Base-by-base conservation (phyloP, 768 basidiomycete species). In the Saitozyma sp. region DNA sequence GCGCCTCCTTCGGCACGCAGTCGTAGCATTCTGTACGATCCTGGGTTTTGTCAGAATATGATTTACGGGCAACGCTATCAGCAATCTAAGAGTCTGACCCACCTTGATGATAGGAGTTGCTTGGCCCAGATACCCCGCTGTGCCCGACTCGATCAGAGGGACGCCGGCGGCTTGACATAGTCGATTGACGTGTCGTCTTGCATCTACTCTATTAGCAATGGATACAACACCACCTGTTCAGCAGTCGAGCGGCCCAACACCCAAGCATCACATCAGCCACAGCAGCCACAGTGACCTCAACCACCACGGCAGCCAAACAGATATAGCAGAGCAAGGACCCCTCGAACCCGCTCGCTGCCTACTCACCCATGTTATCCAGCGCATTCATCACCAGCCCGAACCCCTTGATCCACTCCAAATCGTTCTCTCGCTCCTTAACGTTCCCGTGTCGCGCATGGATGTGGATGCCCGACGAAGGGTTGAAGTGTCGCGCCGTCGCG, bases 311-410 rank as follows among this genome's bases (percentile, higher is more conserved):
- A 29, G 29, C 29, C 2, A 5, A 29, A 29, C 2, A 29, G 5
- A 29, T 29, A 29, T 5, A 29, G 29, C 29, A 29, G 2, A 29
- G 29, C 29, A 29, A 2, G 29, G 29, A 5, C 29, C 29, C 29
- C 29, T 5, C 29, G 5, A 29, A 29, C 5, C 29, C 29, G 29
- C 29, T 29, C 29, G 29, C 2, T 10, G 9, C 13, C 9, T 14
- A 79, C 86, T 67, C 55, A 91, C 93, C 95, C 49, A 97, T 85
- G 79, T 98, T 99, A 78, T 98, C 96, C 50, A 99, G 82, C 6
- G 95, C 96, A 73, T 97, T 97, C 69, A 98, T 83, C 20, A 98
- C 92, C 56, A 99, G 85, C 74, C 93, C 89, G 70, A 97, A 99
- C 38, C 85, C 82, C 70, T 86, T 84, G 79, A 95, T 96, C 94